Conservation (phyloP, 2,329 filamentous ascomycete genomes). For the Epichloe uncinata region DNA sequence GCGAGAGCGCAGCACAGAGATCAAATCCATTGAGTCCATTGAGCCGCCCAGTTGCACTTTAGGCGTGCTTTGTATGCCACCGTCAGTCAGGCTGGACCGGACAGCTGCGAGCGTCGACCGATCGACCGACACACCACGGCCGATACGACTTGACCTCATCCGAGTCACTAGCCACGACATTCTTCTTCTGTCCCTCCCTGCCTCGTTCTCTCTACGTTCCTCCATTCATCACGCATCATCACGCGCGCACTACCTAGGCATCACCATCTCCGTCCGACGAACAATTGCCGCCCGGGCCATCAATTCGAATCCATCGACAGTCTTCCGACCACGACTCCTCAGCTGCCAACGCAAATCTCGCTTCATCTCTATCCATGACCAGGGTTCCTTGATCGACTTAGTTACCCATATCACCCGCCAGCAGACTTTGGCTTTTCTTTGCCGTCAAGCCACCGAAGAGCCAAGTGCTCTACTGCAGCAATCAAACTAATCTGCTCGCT, state of each 20-base stretch:
- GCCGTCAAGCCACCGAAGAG: not conserved
- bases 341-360: constrained; percentile 2
- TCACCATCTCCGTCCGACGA: not conserved
- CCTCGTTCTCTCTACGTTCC: not conserved
- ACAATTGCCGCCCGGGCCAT: not conserved
- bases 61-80: not conserved
- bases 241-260: not conserved
- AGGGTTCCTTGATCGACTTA: not conserved
- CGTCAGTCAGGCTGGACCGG: not conserved
- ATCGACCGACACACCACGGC: not conserved
- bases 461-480: not conserved
- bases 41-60: too few relatives aligned
- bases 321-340: not conserved
- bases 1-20: too few relatives aligned
- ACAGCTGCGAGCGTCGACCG: not conserved
- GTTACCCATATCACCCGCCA: not conserved
- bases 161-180: not conserved
- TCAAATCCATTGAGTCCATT: too few relatives aligned
- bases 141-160: not conserved
- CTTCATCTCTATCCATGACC: not conserved
- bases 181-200: not conserved
- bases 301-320: not conserved
- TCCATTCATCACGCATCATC: not conserved
- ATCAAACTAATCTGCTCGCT: not conserved
- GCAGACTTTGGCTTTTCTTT: not conserved